Evolutionary conservation across 129 eudicot species (phyloP), one percentile per base, ranked within the genome.

Genomic region (Tagetes patula): DNA sequence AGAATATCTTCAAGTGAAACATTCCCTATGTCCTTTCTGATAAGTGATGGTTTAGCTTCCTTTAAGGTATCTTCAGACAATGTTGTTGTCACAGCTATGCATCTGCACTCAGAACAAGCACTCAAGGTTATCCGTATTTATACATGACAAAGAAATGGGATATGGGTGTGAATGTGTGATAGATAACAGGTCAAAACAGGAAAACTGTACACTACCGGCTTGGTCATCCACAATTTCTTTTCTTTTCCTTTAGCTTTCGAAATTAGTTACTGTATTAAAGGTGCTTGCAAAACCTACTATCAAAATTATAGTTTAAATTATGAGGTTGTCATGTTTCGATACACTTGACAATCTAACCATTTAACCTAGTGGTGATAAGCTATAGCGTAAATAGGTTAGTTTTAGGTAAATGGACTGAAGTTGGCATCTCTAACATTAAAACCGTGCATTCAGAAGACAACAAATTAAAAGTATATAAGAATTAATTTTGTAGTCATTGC

Each of bases 81-180:
- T 43, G 99, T 90, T 50, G 99, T 94, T 61, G 99, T 90, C 76
- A 94, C 99, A 37, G 90, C 99, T 84, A 94, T 90, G 82, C 99
- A 88, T 82, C 99, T 94, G 96, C 79, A 87, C 72, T 65, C 53
- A 78, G 27, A 77, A 54, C 3, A 69, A 78, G 11, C 34, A 55
- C 46, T 70, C 47, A n/a, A 9, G 36, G 52, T 70, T 74, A 69
- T 65, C 46, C 8, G 61, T 42, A 11, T 34, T 67, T 32, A 53
- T 50, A 75, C 48, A 65, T 48, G 45, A 53, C 31, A 1, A 0
- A 38, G 13, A 58, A 54, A 49, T 59, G 34, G 55, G 39, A 72
- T 11, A 31, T 58, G 55, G 62, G 58, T 48, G 12, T 8, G 12
- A 3, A 10, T 8, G 48, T 2, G 10, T 55, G 32, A 12, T 43